phyloP scores from a whole-genome alignment of 2,329 filamentous ascomycete species.

The Elsinoe australis region DNA sequence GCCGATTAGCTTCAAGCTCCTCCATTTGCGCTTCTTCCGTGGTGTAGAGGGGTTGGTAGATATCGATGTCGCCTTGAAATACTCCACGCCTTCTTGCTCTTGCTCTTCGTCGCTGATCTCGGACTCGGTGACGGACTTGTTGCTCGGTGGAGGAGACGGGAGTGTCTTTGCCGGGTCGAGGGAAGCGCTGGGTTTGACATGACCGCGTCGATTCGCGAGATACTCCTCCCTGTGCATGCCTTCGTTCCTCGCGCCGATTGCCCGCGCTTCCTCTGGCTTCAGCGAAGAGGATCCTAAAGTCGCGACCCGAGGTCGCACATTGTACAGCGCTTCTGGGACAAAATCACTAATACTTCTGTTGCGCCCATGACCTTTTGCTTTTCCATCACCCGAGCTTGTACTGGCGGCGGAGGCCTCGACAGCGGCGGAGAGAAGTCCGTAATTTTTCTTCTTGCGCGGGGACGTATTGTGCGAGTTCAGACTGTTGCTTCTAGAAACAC shows the following conservation, averaged over 20 bases:
- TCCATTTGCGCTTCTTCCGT: constrained; percentile 71
- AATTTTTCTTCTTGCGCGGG: constrained; percentile 41
- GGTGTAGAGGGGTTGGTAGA: constrained; percentile 50
- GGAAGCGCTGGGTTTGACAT: constrained; percentile 35
- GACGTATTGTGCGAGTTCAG: constrained; percentile 27
- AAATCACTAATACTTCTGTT: constrained; percentile 89
- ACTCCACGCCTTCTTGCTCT: constrained; percentile 30
- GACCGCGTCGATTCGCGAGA: constrained; percentile 67
- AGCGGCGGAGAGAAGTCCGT: constrained; percentile 37
- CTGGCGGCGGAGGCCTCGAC: constrained; percentile 30
- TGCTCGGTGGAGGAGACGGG: constrained; percentile 76
- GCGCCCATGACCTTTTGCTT: constrained; percentile 46
- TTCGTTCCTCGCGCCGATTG: constrained; percentile 8
- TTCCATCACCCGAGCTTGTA: constrained; percentile 23
- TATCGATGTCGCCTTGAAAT: constrained; percentile 39
- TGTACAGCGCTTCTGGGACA: constrained; percentile 60
- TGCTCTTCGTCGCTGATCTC: constrained; percentile 43
- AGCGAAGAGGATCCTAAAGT: constrained; percentile 51
- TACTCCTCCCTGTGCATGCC: constrained; percentile 69
- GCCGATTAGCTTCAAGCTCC: constrained; percentile 70
- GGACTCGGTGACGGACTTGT: constrained; percentile 50
- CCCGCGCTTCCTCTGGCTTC: constrained; percentile 10
- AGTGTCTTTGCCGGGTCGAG: constrained; percentile 28
- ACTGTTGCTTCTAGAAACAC: constrained; percentile 16
- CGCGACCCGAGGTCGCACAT: constrained; percentile 60